Conservation (phyloP, 2,329 filamentous ascomycete genomes). For the Westerdykella ornata region DNA sequence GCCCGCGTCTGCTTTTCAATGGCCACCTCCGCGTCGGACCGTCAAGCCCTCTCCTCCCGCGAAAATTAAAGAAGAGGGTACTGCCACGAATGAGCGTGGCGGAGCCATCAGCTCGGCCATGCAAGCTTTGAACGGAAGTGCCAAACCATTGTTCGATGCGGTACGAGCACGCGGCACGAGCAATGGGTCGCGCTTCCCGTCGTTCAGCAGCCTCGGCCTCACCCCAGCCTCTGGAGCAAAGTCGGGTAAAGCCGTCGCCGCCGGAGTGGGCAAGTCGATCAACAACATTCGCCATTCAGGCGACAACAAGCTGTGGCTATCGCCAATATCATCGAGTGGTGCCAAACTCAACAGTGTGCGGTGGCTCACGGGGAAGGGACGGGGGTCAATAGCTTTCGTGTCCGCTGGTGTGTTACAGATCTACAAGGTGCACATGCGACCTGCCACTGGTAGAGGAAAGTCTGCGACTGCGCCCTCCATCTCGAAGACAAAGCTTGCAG, state of each 20-base stretch:
- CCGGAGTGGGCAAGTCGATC: slow-evolving; percentile 68
- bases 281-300: slow-evolving; percentile 64
- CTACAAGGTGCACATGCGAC: slow-evolving; percentile 53
- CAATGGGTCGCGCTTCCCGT: slow-evolving; percentile 28
- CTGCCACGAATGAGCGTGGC: slow-evolving; percentile 26
- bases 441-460: slow-evolving; percentile 36
- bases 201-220: slow-evolving; percentile 34
- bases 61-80: slow-evolving; percentile 28
- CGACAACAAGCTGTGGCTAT: slow-evolving; percentile 64
- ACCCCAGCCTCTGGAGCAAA: slow-evolving; percentile 49
- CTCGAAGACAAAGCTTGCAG: slow-evolving; percentile 55
- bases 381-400: slow-evolving; percentile 58
- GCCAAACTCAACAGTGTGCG: slow-evolving; percentile 56
- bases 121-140: slow-evolving; percentile 42
- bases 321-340: slow-evolving; percentile 48
- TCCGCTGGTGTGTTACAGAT: slow-evolving; percentile 60
- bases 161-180: slow-evolving; percentile 32
- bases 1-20: slow-evolving; percentile 72
- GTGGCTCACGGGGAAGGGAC: slow-evolving; percentile 58
- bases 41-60: slow-evolving; percentile 20
- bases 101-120: slow-evolving; percentile 36
- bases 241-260: slow-evolving; percentile 64
- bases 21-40: slow-evolving; percentile 64
- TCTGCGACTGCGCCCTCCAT: slow-evolving; percentile 39
- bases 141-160: slow-evolving; percentile 33